Base-by-base conservation (phyloP, 2,329 filamentous ascomycete genomes). In the Rhynchosporium secalis region DNA sequence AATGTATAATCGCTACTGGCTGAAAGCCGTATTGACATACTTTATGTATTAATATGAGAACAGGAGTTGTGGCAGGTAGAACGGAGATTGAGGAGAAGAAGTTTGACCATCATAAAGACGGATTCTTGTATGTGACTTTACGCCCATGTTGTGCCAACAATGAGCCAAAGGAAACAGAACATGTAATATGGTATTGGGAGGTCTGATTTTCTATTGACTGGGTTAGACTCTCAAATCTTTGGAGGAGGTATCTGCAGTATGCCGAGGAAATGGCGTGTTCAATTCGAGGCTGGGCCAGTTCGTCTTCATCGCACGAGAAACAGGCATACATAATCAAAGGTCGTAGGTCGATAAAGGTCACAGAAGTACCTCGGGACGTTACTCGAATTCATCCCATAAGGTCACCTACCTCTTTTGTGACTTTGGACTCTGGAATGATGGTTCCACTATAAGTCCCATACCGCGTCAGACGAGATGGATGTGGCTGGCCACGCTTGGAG, bases 1-100 rank as follows among this genome's bases (percentile, higher is more conserved):
- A 38, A 52, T 58, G 60, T 49, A 52, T 55, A 46, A 26, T 63
- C 49, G 61, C 58, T 59, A 65, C n/a, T 63, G 54, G 62, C 58
- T 59, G 64, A 48, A 60, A 60, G 45, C 28, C 12, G 9, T 58
- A 64, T 55, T 38, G 38, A 58, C 58, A 58, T 64, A 51, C 61
- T 63, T 43, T 29, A 62, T 63, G 54, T 52, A 58, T 66, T 58
- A 58, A 65, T 49, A 64, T 29, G 40, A 56, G 54, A 46, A 45
- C 54, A 56, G 31, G 33, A 56, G 45, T 10, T 4, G 36, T 36
- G 40, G 26, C 29, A 4, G 43, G n/a, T 33, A 13, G 54, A 56
- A 31, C 54, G 26, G 28, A 56, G 3, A n/a, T 9, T 3, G 2
- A 46, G 26, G 13, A 13, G 33, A 7, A 45, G 43, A 56, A 56